Base-by-base conservation (phyloP, 352 stramenopile species). In the Phytophthora pseudosyringae region DNA sequence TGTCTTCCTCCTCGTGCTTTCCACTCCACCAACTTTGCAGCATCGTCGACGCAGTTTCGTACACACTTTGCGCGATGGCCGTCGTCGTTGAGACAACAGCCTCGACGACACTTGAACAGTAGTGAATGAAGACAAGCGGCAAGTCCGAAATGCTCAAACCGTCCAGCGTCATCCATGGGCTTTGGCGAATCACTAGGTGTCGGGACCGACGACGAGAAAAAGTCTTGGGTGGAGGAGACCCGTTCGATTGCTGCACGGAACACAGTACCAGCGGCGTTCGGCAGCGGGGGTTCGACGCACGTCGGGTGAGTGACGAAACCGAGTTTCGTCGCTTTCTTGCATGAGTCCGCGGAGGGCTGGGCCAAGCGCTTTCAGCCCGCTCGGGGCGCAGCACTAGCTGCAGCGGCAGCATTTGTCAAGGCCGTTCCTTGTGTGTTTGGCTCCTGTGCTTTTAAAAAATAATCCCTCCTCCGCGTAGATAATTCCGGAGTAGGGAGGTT, bases 321-420 rank as follows among this genome's bases (percentile, higher is more conserved):
- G 64, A 73, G 33, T 59, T 61, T 46, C 66, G 66, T 25, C 66
- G 55, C 35, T 70, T 70, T 41, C 12, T 64, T 8, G 25, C 38
- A 35, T 48, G 54, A 47, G 38, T 13, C 21, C 45, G 67, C 16
- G 48, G 60, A 32, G 67, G 61, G 33, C 61, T 71, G 33, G 60
- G 67, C 60, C 66, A 71, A 13, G 53, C 50, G 8, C 31, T 46
- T 35, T 66, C 66, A 13, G 31, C 49, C 18, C 54, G 67, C 47
- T 71, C 67, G 0, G 61, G 55, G 5, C 39, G 55, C 13, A 71
- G 49, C 11, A 71, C 50, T 9, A 71, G 31, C 43, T 71, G 49
- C 8, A 74, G 67, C 8, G 67, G 54, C 29, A 70, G 49, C 66
- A 74, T 74, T 25, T 10, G 18, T 28, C 28, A 57, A 57, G 40